Evolutionary conservation across 495 filamentous ascomycete genomes (phyloP).

Genomic region (Corynascus novoguineensis): DNA sequence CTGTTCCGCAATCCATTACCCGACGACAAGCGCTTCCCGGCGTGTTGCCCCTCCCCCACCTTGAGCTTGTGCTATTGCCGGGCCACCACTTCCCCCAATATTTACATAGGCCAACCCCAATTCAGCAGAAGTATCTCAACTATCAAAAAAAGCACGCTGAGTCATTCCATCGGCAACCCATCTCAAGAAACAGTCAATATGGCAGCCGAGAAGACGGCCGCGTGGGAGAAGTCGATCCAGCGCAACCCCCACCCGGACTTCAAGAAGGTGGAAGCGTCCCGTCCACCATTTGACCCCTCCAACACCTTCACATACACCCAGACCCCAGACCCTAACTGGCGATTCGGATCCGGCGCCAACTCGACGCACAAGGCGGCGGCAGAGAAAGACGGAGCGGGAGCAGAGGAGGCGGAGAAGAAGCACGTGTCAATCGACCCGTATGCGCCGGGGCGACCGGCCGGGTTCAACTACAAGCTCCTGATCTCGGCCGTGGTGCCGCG

Average conservation of each 20-base stretch:
- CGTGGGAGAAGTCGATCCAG: slow-evolving; percentile 44
- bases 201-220: slow-evolving; percentile 30
- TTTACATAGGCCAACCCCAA: slow-evolving; percentile 2
- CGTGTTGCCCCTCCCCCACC: slow-evolving; percentile 17
- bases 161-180: background rate
- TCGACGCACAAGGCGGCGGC: slow-evolving; percentile 41
- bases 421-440: slow-evolving; percentile 83
- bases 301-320: slow-evolving; percentile 58
- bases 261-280: slow-evolving; percentile 65
- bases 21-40: slow-evolving; percentile 21
- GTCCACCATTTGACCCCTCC: slow-evolving; percentile 58
- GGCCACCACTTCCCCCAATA: background rate
- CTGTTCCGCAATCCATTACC: slow-evolving; percentile 25
- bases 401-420: slow-evolving; percentile 45
- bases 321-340: slow-evolving; percentile 70
- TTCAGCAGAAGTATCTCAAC: background rate
- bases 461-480: slow-evolving; percentile 86
- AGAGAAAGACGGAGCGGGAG: too few relatives aligned
- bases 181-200: slow-evolving; percentile 25
- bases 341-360: slow-evolving; percentile 69
- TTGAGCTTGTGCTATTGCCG: background rate
- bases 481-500: slow-evolving; percentile 83
- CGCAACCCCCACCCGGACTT: slow-evolving; percentile 72
- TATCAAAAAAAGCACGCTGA: background rate
- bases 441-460: slow-evolving; percentile 57